Evolutionary conservation across 768 basidiomycete genomes (phyloP), one percentile per base, ranked within the genome.

Genomic region (Russula griseocarnosa): DNA sequence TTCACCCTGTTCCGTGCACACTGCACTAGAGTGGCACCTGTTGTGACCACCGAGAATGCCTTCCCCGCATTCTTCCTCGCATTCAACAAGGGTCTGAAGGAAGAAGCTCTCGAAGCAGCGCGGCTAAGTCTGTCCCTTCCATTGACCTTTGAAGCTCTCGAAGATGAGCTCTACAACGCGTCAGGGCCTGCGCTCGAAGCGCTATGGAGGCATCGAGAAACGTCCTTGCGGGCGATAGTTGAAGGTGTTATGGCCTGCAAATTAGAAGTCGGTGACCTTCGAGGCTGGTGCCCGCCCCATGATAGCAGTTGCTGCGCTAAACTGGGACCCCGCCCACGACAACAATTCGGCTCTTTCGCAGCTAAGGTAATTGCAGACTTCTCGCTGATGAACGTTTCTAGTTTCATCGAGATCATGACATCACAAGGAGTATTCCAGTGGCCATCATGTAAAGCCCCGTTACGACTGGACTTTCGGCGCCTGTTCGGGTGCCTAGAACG

Each of bases 41-140:
- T 63, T 6, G 52, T 49, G 26, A 58, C 51, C n/a, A 30, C 34
- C 10, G 26, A 46, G 24, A 59, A 58, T 16, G 44, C 56, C 8
- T 58, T 58, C 5, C 36, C 0, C 3, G 36, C 62, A 18, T 63
- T 54, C 34, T 20, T 32, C 14, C 24, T 59, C 3, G 62, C 62
- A 13, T 63, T 53, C 16, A 40, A 54, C 22, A 34, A 38, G 14
- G 62, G 44, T 16, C 52, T 49, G 14, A 59, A 24, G 14, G 56
- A 47, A 18, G 62, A 63, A 7, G 62, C 57, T 3, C 16, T 54
- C 22, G 62, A 59, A 38, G 62, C 62, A 6, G 52, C 57, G 7
- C 57, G 32, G 8, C 30, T 47, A 10, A 54, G 51, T 26, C 62
- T 58, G 5, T 54, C 62, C 7, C 32, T 49, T 28, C 26, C 51